Conservation (phyloP, 2,329 filamentous ascomycete species). For the Dichotomopilus funicola region DNA sequence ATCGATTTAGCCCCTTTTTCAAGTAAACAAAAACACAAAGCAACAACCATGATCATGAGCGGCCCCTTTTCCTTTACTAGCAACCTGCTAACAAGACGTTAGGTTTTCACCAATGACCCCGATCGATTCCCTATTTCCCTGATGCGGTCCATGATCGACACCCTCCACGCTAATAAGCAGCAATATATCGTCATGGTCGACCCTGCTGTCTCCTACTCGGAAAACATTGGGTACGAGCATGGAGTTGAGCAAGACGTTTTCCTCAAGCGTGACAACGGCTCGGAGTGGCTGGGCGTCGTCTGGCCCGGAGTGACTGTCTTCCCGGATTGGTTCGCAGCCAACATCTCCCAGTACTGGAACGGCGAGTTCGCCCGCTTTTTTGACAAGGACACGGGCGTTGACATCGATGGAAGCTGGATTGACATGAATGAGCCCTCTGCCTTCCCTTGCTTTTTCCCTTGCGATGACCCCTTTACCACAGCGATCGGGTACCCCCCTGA, state of each 20-base stretch:
- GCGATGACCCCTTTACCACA: conserved; percentile 38
- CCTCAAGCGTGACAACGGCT: conserved; percentile 48
- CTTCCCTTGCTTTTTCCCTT: conserved; percentile 49
- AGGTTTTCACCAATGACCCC: conserved; percentile 58
- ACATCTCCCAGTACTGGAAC: conserved; percentile 62
- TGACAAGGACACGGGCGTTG: conserved; percentile 53
- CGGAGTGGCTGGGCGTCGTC: conserved; percentile 57
- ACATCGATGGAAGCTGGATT: conserved; percentile 75
- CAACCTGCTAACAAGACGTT: conserved; percentile 9
- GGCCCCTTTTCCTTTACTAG: background rate
- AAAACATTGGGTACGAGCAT: conserved; percentile 37
- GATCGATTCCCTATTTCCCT: conserved; percentile 54
- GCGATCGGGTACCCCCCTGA: conserved; percentile 48
- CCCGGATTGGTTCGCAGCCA: conserved; percentile 69
- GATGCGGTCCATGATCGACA: conserved; percentile 59
- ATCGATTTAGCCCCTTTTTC: background rate
- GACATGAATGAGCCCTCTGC: conserved; percentile 56
- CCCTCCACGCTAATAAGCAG: conserved; percentile 61
- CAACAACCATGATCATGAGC: too few relatives aligned
- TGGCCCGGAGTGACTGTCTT: conserved; percentile 70
- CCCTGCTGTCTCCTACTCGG: conserved; percentile 50
- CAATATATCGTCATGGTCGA: conserved; percentile 76
- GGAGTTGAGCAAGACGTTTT: conserved; percentile 41
- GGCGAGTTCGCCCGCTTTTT: conserved; percentile 62
- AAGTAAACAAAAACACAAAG: background rate